Evolutionary conservation across 1,284 basidiomycete species (phyloP), one percentile per base, ranked within the genome.

Genomic region (Austroboletus niveus): DNA sequence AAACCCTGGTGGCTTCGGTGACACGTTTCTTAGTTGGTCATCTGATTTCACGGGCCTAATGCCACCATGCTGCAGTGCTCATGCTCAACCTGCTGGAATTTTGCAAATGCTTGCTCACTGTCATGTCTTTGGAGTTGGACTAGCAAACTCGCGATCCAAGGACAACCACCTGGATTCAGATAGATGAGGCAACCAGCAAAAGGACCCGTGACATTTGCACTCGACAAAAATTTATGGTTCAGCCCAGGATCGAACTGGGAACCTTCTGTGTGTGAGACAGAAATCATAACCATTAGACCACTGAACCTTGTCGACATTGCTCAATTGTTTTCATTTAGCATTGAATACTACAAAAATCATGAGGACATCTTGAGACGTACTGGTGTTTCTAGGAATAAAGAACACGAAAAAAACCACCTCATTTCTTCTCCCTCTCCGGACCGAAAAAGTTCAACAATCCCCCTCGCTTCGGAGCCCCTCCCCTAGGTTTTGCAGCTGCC

Each of bases 261-360:
- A 73, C 71, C 72, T 75, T 75, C 70, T 72, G 72, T 74, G 69
- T 69, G 69, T 72, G 69, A 70, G 73, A 74, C 73, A 70, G 70
- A 75, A 73, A 73, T 74, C 72, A 74, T 73, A 70, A 69, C 71
- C 69, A 73, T 70, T 73, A 70, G 69, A 70, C 68, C 71, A 73
- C 52, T 70, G 69, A 72, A 64, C 63, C 65, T 11, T 11, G 17
- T 8, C 2, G n/a, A 8, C 8, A 20, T 10, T 17, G n/a, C 7
- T 8, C 7, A 36, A 11, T 4, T 14, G 7, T 31, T 7, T 31
- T 9, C 7, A 11, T 31, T 11, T 31, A 29, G 2, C 9, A 1
- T 11, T 31, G 30, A 31, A 31, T 11, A 11, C 10, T 11, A 11
- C 10, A 11, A 7, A 31, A 31, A 31, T 31, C 17, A 17, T 17